Evolutionary conservation across 805 yeast species (phyloP).

Genomic region (Kodamaea fukazawae): DNA sequence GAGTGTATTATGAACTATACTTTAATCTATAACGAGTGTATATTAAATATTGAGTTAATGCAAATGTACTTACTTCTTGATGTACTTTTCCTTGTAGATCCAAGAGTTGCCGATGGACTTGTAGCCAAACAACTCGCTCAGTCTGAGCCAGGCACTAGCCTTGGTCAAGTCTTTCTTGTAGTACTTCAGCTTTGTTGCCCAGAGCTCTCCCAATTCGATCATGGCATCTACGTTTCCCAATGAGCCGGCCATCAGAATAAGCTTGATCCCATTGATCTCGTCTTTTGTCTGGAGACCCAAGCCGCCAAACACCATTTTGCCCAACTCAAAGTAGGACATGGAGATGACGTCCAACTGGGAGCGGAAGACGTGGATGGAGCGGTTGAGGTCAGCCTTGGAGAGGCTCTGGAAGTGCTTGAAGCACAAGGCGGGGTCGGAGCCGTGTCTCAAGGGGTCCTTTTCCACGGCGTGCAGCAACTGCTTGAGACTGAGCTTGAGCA

Average conservation of each 20-base stretch:
- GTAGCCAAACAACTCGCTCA: conserved; percentile 61
- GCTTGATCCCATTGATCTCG: conserved; percentile 55
- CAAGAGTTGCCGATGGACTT: conserved; percentile 66
- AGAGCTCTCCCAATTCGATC: conserved; percentile 67
- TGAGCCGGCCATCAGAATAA: conserved; percentile 62
- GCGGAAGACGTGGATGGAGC: conserved; percentile 30
- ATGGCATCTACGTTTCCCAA: conserved; percentile 68
- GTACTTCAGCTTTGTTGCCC: conserved; percentile 53
- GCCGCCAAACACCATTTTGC: conserved; percentile 53
- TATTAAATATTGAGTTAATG: no score
- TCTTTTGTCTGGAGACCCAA: conserved; percentile 51
- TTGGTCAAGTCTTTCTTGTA: conserved; percentile 56
- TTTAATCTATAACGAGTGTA: no score
- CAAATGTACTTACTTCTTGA: conserved; percentile 15
- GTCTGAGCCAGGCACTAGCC: conserved; percentile 70
- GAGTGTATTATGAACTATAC: no score
- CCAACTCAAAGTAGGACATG: conserved; percentile 59
- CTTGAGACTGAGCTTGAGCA: conserved; percentile 24
- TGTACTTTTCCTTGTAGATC: conserved; percentile 71
- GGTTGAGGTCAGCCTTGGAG: conserved; percentile 23
- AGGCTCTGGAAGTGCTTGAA: conserved; percentile 23
- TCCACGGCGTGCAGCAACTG: conserved; percentile 23
- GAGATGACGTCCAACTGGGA: conserved; percentile 44
- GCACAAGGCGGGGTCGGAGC: conserved; percentile 16
- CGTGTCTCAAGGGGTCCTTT: conserved; percentile 24